These are phyloP conservation scores for Macadamia integrifolia DNA, from an alignment of 164 flowering plant species.

Conservation along the genomic window DNA sequence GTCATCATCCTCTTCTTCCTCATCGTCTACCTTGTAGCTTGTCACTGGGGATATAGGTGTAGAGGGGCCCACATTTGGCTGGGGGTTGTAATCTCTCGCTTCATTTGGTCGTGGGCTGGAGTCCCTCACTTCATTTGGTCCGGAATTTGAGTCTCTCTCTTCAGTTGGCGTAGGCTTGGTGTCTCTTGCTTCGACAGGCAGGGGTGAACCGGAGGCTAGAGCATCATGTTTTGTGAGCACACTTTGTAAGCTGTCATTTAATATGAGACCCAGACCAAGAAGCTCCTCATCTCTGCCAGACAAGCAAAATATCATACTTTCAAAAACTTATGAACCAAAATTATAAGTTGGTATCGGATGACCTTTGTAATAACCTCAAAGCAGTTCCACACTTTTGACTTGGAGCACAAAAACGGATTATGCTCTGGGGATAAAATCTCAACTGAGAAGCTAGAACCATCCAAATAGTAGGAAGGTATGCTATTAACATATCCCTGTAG, in stretches of 20 bases:
- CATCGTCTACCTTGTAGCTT: conserved; percentile 39
- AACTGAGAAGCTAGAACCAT: neutral
- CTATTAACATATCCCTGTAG: neutral
- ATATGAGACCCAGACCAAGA: conserved; percentile 68
- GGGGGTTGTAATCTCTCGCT: conserved; percentile 22
- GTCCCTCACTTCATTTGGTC: conserved; percentile 8
- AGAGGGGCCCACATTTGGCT: conserved; percentile 19
- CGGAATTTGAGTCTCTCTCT: conserved; percentile 10
- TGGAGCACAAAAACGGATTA: neutral
- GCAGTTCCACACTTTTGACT: neutral
- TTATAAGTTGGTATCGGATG: neutral
- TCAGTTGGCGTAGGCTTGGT: conserved; percentile 16
- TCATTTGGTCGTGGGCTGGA: conserved; percentile 19
- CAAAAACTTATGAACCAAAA: neutral
- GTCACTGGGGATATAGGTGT: conserved; percentile 21
- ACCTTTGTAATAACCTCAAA: neutral
- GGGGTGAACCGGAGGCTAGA: conserved; percentile 69
- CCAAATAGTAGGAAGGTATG: neutral
- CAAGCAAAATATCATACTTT: conserved; percentile 1
- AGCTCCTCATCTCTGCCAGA: conserved; percentile 80
- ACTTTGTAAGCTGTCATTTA: conserved; percentile 73
- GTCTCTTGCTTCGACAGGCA: conserved; percentile 32
- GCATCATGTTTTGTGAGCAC: conserved; percentile 84
- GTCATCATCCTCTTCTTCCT: conserved; percentile 90
- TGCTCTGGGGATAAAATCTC: neutral